Evolutionary conservation across 345 rosid species (phyloP).

Genomic region (Salix caprea): DNA sequence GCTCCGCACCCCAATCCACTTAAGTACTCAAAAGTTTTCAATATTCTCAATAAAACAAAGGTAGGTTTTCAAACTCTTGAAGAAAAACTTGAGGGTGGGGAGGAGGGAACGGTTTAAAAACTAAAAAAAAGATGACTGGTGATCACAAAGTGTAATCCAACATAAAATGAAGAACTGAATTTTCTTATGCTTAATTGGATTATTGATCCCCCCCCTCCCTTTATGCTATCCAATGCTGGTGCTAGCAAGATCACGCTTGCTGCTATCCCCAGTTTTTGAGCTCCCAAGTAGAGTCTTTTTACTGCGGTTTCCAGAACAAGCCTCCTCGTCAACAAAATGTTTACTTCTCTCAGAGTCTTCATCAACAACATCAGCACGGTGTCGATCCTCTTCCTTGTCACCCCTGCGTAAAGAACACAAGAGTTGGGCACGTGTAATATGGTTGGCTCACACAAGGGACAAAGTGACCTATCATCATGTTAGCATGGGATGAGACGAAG

Average conservation of each 20-base stretch:
- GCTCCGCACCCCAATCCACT: neutral
- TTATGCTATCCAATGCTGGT: neutral
- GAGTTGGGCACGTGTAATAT: neutral
- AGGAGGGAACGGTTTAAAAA: neutral
- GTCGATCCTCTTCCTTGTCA: constrained; percentile 40
- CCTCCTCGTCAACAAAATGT: constrained; percentile 39
- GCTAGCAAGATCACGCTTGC: constrained; percentile 10
- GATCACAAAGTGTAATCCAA: neutral
- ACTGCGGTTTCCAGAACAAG: constrained; percentile 8
- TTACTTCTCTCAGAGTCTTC: constrained; percentile 42
- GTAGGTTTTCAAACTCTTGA: neutral
- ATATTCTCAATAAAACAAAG: too few relatives aligned
- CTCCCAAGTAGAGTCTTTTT: constrained; percentile 15
- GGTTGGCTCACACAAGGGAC: neutral
- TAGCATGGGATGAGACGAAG: neutral
- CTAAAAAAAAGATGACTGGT: neutral
- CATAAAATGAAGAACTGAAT: neutral
- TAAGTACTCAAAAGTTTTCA: too few relatives aligned
- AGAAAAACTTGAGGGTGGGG: neutral
- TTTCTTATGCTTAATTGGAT: too few relatives aligned
- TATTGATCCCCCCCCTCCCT: neutral
- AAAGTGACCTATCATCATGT: neutral
- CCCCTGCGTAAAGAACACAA: constrained; percentile 30
- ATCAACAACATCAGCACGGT: constrained; percentile 23
- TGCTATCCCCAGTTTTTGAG: constrained; percentile 6